These are phyloP conservation scores for Trametes meyenii DNA, from an alignment of 768 basidiomycete genomes.

Conservation along the genomic window DNA sequence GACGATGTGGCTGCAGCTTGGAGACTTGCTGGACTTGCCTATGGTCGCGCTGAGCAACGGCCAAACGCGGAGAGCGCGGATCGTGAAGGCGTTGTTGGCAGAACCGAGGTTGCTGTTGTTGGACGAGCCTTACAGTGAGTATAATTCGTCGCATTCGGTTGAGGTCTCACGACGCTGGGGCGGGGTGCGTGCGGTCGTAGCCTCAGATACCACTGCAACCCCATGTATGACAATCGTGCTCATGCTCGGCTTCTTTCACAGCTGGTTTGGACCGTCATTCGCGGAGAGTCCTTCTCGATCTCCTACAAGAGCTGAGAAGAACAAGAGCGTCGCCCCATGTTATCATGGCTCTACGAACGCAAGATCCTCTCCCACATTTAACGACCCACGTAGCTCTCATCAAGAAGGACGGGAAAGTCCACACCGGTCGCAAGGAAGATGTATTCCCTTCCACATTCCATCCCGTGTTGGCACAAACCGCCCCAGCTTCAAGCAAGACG, in stretches of 20 bases:
- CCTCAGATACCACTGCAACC: neutral
- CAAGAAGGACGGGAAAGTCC: constrained; percentile 45
- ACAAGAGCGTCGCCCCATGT: constrained; percentile 53
- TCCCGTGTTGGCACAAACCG: neutral
- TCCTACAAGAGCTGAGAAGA: constrained; percentile 53
- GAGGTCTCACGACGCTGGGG: neutral
- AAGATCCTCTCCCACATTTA: constrained; percentile 75
- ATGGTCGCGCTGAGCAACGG: constrained; percentile 88
- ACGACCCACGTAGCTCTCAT: constrained; percentile 68
- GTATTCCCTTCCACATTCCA: constrained; percentile 37
- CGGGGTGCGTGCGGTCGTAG: neutral
- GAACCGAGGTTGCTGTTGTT: constrained; percentile 77
- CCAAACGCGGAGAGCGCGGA: constrained; percentile 85
- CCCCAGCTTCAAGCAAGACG: neutral
- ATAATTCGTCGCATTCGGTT: neutral
- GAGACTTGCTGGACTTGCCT: constrained; percentile 75
- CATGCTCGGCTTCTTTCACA: constrained; percentile 31
- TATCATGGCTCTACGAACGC: constrained; percentile 65
- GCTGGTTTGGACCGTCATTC: constrained; percentile 76
- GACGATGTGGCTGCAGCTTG: constrained; percentile 59
- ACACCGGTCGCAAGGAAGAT: constrained; percentile 52
- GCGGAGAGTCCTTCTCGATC: constrained; percentile 54
- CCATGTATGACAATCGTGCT: too few species aligned
- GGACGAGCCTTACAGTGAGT: constrained; percentile 90
- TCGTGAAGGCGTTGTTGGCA: constrained; percentile 72